A percentile compares a stretch with the other conserved stretches of the same genome.
Evolutionary conservation across 2,329 filamentous ascomycete species (phyloP).

Genomic region (Fusarium sp.): DNA sequence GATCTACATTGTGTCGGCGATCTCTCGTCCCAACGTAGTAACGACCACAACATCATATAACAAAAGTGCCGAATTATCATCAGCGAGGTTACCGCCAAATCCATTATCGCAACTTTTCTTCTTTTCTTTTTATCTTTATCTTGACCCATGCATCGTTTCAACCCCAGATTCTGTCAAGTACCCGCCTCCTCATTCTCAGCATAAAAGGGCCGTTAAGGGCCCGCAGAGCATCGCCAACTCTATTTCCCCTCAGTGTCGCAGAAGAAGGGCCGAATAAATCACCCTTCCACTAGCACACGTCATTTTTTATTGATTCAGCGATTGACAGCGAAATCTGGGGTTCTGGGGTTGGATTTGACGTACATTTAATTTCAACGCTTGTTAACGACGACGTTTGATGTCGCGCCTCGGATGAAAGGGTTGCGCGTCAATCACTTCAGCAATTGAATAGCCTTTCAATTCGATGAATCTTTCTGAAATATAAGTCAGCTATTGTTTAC

Average conservation of each 20-base stretch:
- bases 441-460: too few relatives aligned
- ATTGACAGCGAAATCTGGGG: slow-evolving; percentile 1
- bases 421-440: too few relatives aligned
- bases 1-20: not conserved
- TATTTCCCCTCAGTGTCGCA: slow-evolving; percentile 22
- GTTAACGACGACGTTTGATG: not conserved
- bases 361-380: not conserved
- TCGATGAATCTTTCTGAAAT: accelerated
- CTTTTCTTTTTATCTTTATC: too few relatives aligned
- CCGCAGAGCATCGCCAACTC: slow-evolving; percentile 3
- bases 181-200: slow-evolving; percentile 1
- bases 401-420: too few relatives aligned
- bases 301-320: not conserved
- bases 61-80: not conserved
- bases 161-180: slow-evolving; percentile 3
- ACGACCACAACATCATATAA: not conserved
- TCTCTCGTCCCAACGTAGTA: not conserved
- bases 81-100: accelerated
- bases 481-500: too few relatives aligned
- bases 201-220: slow-evolving; percentile 4
- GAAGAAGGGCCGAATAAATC: slow-evolving; percentile 24
- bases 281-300: not conserved
- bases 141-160: not conserved
- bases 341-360: not conserved
- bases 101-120: not conserved